phyloP scores from a whole-genome alignment of 352 stramenopile genomes.

The Pythium apleroticum region DNA sequence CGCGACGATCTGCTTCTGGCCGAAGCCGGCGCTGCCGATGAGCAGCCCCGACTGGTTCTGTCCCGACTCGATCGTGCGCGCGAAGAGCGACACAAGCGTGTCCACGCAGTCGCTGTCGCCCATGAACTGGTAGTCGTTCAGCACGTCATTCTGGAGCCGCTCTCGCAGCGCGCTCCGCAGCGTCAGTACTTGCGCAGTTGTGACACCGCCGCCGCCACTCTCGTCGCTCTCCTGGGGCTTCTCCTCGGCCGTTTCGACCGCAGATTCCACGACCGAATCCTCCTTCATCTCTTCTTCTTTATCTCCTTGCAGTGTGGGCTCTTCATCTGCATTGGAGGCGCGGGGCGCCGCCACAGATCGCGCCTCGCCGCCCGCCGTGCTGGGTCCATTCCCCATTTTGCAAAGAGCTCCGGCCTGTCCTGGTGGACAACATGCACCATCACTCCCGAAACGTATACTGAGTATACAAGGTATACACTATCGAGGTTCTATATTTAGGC shows the following conservation, averaged over 20 bases:
- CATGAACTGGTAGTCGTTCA: conserved; percentile 21
- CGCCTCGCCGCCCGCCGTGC: background rate
- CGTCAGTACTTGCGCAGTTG: conserved; percentile 32
- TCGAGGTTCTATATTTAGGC: background rate
- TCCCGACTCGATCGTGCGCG: conserved; percentile 63
- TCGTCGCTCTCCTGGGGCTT: background rate
- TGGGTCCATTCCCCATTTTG: conserved; percentile 2
- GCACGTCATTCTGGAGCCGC: conserved; percentile 34
- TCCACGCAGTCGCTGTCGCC: conserved; percentile 24
- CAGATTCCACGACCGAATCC: background rate
- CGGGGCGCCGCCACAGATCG: background rate
- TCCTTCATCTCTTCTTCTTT: conserved; percentile 1
- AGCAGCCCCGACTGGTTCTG: conserved; percentile 82
- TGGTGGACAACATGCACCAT: background rate
- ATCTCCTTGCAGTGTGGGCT: background rate
- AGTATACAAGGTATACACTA: background rate
- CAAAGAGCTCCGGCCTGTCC: too few species aligned
- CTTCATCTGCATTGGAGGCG: background rate
- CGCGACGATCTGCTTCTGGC: conserved; percentile 50
- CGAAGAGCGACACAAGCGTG: conserved; percentile 62
- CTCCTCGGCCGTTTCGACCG: background rate
- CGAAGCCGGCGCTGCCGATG: conserved; percentile 53
- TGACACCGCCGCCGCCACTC: background rate
- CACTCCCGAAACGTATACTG: too few species aligned
- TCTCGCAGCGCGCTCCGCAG: conserved; percentile 43